A percentile compares a stretch with the other conserved stretches of the same genome.
phyloP scores from a whole-genome alignment of 495 filamentous ascomycete species.

The Penicillium turbatum region DNA sequence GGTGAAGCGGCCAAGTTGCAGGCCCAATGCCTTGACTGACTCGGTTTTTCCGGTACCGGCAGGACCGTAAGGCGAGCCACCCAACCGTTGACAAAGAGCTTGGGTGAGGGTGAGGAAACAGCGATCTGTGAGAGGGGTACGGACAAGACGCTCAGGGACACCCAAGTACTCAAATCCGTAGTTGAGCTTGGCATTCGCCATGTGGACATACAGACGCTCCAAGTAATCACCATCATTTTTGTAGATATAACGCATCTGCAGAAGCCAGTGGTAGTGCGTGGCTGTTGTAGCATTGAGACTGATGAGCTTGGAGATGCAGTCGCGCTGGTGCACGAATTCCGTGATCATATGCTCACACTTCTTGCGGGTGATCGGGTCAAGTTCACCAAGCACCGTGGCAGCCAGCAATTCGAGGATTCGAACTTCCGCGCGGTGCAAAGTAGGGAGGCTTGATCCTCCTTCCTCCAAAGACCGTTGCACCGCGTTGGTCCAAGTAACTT shows the following conservation, averaged over 20 bases:
- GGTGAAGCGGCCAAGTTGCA: slow-evolving; percentile 95
- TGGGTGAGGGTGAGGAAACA: slow-evolving; percentile 98
- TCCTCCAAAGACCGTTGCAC: slow-evolving; percentile 70
- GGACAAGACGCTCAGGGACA: slow-evolving; percentile 89
- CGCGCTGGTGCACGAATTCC: slow-evolving; percentile 95
- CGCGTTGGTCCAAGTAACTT: slow-evolving; percentile 85
- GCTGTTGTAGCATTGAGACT: slow-evolving; percentile 68
- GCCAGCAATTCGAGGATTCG: slow-evolving; percentile 79
- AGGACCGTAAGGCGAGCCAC: slow-evolving; percentile 95
- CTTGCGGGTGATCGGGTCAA: slow-evolving; percentile 81
- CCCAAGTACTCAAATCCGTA: slow-evolving; percentile 99
- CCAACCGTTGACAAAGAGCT: slow-evolving; percentile 88
- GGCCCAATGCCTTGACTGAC: slow-evolving; percentile 94
- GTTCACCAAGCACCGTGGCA: slow-evolving; percentile 81
- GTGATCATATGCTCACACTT: slow-evolving; percentile 99
- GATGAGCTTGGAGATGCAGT: slow-evolving; percentile 79
- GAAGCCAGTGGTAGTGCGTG: slow-evolving; percentile 84
- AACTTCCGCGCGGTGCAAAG: slow-evolving; percentile 70
- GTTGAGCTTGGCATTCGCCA: slow-evolving; percentile 92
- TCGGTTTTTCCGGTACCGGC: slow-evolving; percentile 99
- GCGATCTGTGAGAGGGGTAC: slow-evolving; percentile 92
- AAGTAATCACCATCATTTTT: slow-evolving; percentile 72
- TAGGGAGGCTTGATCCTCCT: slow-evolving; percentile 61
- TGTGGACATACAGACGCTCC: slow-evolving; percentile 82
- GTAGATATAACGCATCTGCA: slow-evolving; percentile 98